Evolutionary conservation across 140 eudicot species (phyloP).

Genomic region (Anethum foeniculum): DNA sequence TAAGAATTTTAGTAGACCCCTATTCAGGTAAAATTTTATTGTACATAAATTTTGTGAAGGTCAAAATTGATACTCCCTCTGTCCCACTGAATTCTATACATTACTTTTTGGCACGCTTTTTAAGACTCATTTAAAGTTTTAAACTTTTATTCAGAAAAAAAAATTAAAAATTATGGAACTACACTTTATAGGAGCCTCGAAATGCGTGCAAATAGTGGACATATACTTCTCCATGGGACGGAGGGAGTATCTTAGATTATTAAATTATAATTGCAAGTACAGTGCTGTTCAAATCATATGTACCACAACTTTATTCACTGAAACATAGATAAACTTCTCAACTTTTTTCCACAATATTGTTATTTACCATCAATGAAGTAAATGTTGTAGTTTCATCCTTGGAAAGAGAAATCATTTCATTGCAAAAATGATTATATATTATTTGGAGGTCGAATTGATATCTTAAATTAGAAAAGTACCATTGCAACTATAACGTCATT

Average conservation of each 20-base stretch:
- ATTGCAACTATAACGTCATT: neutral
- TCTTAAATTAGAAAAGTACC: neutral
- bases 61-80: too few species aligned
- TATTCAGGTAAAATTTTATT: neutral
- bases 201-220: too few species aligned
- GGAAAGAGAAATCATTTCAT: neutral
- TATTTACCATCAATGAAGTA: neutral
- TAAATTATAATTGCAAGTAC: neutral
- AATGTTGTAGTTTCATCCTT: neutral
- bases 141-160: too few species aligned
- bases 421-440: too few species aligned
- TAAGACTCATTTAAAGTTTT: too few species aligned
- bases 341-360: neutral
- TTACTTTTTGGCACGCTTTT: too few species aligned
- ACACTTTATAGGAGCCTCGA: too few species aligned
- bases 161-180: too few species aligned
- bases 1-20: neutral
- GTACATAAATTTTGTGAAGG: neutral
- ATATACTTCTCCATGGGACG: too few species aligned
- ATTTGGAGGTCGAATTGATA: neutral
- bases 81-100: too few species aligned
- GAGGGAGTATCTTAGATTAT: too few species aligned
- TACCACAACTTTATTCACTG: neutral
- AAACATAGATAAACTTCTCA: neutral
- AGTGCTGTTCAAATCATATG: neutral